Percentiles rank a stretch among this genome's conserved stretches.
phyloP scores from a whole-genome alignment of 257 asterid species.

The Buddleja alternifolia region DNA sequence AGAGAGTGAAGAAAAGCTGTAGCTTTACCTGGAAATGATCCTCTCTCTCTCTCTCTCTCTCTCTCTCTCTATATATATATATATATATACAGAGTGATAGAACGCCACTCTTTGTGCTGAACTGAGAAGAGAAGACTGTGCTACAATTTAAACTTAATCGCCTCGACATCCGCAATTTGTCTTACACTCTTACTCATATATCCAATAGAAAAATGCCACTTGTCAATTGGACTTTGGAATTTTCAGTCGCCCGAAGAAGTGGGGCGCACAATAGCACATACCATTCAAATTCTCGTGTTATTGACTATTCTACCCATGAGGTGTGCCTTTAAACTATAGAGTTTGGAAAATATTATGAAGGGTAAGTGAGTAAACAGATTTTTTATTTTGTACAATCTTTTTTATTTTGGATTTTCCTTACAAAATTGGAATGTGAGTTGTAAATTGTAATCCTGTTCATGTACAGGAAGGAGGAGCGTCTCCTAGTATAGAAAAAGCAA shows the following conservation, averaged over 20 bases:
- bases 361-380: constrained; percentile 9
- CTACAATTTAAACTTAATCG: constrained; percentile 38
- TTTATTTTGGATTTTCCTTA: not conserved
- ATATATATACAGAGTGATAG: no score
- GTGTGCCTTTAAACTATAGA: not conserved
- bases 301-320: constrained; percentile 29
- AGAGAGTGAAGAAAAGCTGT: not conserved
- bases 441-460: not conserved
- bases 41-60: constrained; percentile 23
- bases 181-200: constrained; percentile 1
- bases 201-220: constrained; percentile 34
- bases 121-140: constrained; percentile 8
- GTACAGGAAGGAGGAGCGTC: constrained; percentile 43
- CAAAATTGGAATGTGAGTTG: constrained; percentile 5
- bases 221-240: constrained; percentile 13
- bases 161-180: constrained; percentile 34
- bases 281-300: constrained; percentile 12
- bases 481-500: constrained; percentile 13
- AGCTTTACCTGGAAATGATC: constrained; percentile 28
- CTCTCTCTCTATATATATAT: constrained; percentile 28
- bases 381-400: not conserved
- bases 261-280: constrained; percentile 16
- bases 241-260: constrained; percentile 11
- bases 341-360: no score
- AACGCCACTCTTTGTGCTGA: no score